Evolutionary conservation across 495 filamentous ascomycete genomes (phyloP).

Genomic region (Lasiosphaeria hispida): DNA sequence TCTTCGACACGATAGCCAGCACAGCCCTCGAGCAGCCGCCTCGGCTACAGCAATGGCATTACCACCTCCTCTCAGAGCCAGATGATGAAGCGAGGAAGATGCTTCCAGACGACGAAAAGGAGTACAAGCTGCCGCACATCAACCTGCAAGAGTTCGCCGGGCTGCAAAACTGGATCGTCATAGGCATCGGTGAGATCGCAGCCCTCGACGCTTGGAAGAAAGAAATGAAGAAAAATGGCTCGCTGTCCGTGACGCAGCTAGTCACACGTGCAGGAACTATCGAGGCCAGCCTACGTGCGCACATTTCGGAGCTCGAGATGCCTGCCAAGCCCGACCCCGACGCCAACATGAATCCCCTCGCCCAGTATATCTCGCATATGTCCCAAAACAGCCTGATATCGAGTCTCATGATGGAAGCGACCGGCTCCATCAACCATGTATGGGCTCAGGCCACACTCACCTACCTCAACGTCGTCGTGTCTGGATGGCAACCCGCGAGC

Average conservation of each 20-base stretch:
- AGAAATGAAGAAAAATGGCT: constrained; percentile 37
- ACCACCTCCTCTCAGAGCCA: constrained; percentile 28
- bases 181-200: constrained; percentile 47
- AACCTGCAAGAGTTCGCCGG: constrained; percentile 43
- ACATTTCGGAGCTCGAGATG: constrained; percentile 21
- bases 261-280: constrained; percentile 41
- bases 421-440: constrained; percentile 28
- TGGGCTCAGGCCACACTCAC: constrained; percentile 51
- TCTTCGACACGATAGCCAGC: constrained; percentile 51
- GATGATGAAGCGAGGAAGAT: constrained; percentile 16
- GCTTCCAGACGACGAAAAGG: constrained; percentile 19
- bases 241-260: constrained; percentile 46
- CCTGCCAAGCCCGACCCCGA: not conserved
- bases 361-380: constrained; percentile 14
- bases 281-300: constrained; percentile 32
- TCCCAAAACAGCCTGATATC: constrained; percentile 1
- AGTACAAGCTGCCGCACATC: constrained; percentile 28
- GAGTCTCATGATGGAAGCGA: not conserved
- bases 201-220: constrained; percentile 53
- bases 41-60: constrained; percentile 40
- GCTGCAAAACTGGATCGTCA: constrained; percentile 47
- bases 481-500: constrained; percentile 51
- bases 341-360: constrained; percentile 1
- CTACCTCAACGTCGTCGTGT: constrained; percentile 50
- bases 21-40: constrained; percentile 42